phyloP scores from a whole-genome alignment of 257 asterid species.

The Prunella vulgaris region DNA sequence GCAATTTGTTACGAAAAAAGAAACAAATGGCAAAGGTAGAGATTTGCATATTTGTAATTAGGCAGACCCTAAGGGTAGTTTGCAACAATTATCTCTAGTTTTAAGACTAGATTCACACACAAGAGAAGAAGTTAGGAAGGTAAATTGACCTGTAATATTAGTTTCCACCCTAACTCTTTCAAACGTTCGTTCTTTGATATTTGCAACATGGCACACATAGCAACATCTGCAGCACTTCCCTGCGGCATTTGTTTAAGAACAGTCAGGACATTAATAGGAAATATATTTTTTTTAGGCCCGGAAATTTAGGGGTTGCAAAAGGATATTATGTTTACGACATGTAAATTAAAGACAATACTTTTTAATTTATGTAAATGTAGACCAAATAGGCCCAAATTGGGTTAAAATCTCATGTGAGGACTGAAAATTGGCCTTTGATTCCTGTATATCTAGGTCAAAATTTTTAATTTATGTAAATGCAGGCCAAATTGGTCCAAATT shows the following conservation, averaged over 20 bases:
- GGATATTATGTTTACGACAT: too few species aligned
- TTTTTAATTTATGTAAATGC: too few species aligned
- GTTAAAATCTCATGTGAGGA: too few species aligned
- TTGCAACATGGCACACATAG: conserved; percentile 97
- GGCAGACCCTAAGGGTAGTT: not conserved
- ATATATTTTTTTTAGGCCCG: too few species aligned
- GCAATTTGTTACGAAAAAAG: not conserved
- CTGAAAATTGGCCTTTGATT: too few species aligned
- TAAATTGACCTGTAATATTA: conserved; percentile 68
- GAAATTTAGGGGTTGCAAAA: too few species aligned
- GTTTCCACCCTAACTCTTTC: conserved; percentile 82
- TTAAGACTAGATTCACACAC: not conserved
- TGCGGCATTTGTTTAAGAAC: conserved; percentile 26
- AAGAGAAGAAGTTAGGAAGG: not conserved
- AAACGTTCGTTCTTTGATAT: conserved; percentile 60
- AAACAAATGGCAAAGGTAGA: not conserved
- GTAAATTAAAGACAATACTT: too few species aligned
- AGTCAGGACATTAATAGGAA: not conserved
- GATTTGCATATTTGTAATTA: not conserved
- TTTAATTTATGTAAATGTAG: too few species aligned
- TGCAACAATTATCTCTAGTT: not conserved
- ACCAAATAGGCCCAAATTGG: too few species aligned
- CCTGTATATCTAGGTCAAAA: too few species aligned
- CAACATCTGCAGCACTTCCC: conserved; percentile 99
- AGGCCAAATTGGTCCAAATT: too few species aligned